Evolutionary conservation across 441 rosid species (phyloP), one percentile per base, ranked within the genome.

Genomic region (Geranium incanum): DNA sequence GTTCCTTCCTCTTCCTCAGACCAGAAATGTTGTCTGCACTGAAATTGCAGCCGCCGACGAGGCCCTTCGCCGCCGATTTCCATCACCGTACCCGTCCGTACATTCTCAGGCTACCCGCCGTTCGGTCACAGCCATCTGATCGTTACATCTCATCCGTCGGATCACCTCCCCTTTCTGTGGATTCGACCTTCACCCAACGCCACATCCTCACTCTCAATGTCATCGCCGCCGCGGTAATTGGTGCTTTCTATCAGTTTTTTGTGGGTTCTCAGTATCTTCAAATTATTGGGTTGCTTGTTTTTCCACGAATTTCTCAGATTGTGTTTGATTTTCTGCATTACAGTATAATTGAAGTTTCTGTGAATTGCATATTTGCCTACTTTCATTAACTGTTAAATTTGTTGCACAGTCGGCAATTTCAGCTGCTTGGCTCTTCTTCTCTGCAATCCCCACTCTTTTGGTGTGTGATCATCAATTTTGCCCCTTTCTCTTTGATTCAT

Each of bases 401-500:
- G 64, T 4, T 57, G 64, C 64, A 57, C 82, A 91, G 98, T 84
- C 79, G 3, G 96, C 97, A 7, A 68, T 89, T 71, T 91, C 95
- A 8, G 89, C 96, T 4, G 86, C 92, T 6, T 91, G 93, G 92
- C 87, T 93, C 1, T 89, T 91, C 69, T 70, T 84, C 62, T 91
- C 98, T 52, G 98, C 96, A 15, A 93, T 93, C 70, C 97, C 96
- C 3, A 67, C 98, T 33, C 88, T 93, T 65, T 75, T 88, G 86
- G 97, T 93, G 72, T 21, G 81, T 70, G 15, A 69, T 63, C 67
- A 70, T 13, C 13, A 3, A 3, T 68, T 13, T 67, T 60, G 16
- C 37, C 18, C 0, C 0, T 11, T 19, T 5, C 3, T 0, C 36
- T 67, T 9, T 50, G 12, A 50, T 72, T 66, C 2, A 28, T 63